phyloP scores from a whole-genome alignment of 108 stramenopile genomes.

The Nitzschia sp. region DNA sequence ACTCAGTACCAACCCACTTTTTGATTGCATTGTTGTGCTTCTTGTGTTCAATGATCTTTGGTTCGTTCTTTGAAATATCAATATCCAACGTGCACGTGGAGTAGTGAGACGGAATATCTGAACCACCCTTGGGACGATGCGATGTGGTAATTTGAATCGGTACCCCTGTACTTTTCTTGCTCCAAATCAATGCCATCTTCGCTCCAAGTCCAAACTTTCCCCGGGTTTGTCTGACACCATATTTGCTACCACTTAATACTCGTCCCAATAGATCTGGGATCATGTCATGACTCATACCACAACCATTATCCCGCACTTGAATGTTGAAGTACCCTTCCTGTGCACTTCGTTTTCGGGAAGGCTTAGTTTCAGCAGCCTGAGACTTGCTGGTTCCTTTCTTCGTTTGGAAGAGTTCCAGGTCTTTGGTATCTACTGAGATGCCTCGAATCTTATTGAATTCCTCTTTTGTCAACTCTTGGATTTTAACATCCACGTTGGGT shows the following conservation, averaged over 20 bases:
- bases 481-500: slow-evolving; percentile 74
- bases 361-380: slow-evolving; percentile 7
- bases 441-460: slow-evolving; percentile 83
- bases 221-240: slow-evolving; percentile 93
- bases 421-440: slow-evolving; percentile 38
- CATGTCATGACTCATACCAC: slow-evolving; percentile 90
- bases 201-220: slow-evolving; percentile 95
- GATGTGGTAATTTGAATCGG: slow-evolving; percentile 80
- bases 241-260: slow-evolving; percentile 92
- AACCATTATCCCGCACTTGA: slow-evolving; percentile 90
- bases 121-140: slow-evolving; percentile 45
- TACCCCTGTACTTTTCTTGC: slow-evolving; percentile 89
- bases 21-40: slow-evolving; percentile 58
- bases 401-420: slow-evolving; percentile 36
- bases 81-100: slow-evolving; percentile 89
- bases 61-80: slow-evolving; percentile 91
- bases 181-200: slow-evolving; percentile 98
- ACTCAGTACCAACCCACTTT: slow-evolving; percentile 80
- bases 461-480: slow-evolving; percentile 83
- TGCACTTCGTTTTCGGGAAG: slow-evolving; percentile 22
- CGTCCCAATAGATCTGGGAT: slow-evolving; percentile 91
- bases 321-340: slow-evolving; percentile 85
- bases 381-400: slow-evolving; percentile 21
- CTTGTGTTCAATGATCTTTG: slow-evolving; percentile 77
- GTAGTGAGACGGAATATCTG: slow-evolving; percentile 41